These are phyloP conservation scores for Amaranthus hypochondriacus DNA, from an alignment of 148 eudicot species.

Conservation along the genomic window DNA sequence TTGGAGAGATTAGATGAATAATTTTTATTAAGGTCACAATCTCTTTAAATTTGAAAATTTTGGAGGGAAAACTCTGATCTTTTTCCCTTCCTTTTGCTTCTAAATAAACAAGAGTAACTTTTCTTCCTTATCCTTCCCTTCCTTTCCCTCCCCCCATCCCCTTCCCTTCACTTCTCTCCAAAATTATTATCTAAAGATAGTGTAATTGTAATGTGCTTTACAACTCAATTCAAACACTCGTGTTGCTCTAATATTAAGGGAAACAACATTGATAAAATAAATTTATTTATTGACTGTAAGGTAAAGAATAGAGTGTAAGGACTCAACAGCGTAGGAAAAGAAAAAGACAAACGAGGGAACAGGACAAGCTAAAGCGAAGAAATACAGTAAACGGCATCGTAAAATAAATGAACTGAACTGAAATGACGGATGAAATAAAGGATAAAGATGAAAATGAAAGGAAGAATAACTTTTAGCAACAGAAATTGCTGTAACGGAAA, in stretches of 20 bases:
- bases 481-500: constrained; percentile 44
- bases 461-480: constrained; percentile 41
- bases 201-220: not conserved
- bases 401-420: constrained; percentile 10
- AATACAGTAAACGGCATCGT: constrained; percentile 5
- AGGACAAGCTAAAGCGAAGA: constrained; percentile 21
- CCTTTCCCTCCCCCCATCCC: too few species aligned
- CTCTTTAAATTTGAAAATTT: too few species aligned
- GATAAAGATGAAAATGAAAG: constrained; percentile 30
- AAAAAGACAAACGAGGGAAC: constrained; percentile 8
- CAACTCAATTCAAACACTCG: not conserved
- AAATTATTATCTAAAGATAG: too few species aligned
- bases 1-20: too few species aligned
- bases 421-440: constrained; percentile 27
- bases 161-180: too few species aligned
- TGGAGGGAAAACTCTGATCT: too few species aligned
- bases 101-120: too few species aligned
- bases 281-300: not conserved
- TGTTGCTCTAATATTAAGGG: not conserved
- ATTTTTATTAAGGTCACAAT: too few species aligned
- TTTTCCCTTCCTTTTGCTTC: too few species aligned
- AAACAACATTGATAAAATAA: not conserved
- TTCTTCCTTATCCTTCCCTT: too few species aligned
- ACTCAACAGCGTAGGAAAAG: not conserved
- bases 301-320: constrained; percentile 1